Percentiles rank a stretch among this genome's conserved stretches.
phyloP scores from a whole-genome alignment of 192 early-diverging fungal species.

The Cetraspora pellucida region DNA sequence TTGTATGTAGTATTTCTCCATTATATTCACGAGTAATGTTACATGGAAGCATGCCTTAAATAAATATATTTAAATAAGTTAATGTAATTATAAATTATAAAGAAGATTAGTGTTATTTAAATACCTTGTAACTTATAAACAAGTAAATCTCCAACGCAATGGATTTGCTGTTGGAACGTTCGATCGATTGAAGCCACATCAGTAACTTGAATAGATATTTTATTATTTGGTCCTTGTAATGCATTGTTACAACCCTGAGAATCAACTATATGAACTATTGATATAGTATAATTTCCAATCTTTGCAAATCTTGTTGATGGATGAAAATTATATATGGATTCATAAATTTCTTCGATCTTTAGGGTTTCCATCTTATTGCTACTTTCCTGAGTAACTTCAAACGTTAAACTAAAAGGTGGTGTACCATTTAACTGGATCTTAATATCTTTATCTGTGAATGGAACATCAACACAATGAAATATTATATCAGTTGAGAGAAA shows the following conservation, averaged over 20 bases:
- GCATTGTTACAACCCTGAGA: conserved; percentile 39
- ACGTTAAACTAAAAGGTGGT: conserved; percentile 41
- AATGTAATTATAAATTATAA: background rate
- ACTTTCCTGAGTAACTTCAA: conserved; percentile 38
- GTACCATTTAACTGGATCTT: conserved; percentile 38
- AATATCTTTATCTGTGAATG: conserved; percentile 35
- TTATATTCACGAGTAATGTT: conserved; percentile 43
- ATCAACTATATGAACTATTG: conserved; percentile 42
- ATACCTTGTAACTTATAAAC: conserved; percentile 44
- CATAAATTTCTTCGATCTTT: conserved; percentile 37
- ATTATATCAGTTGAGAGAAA: conserved; percentile 30
- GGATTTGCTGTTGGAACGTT: conserved; percentile 26
- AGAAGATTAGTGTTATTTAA: background rate
- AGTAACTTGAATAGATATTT: conserved; percentile 4
- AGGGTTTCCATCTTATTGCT: conserved; percentile 24
- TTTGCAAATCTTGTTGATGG: conserved; percentile 30
- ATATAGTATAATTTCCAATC: conserved; percentile 42
- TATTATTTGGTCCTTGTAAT: conserved; percentile 6
- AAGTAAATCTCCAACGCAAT: conserved; percentile 50
- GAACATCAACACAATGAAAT: conserved; percentile 44
- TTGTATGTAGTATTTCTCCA: conserved; percentile 32
- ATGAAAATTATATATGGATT: conserved; percentile 29
- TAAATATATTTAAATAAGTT: background rate
- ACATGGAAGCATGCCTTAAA: conserved; percentile 16
- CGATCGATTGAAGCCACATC: conserved; percentile 28